Evolutionary conservation across 176 grass and related monocot genomes (phyloP).

Genomic region (Triticum turgidum): DNA sequence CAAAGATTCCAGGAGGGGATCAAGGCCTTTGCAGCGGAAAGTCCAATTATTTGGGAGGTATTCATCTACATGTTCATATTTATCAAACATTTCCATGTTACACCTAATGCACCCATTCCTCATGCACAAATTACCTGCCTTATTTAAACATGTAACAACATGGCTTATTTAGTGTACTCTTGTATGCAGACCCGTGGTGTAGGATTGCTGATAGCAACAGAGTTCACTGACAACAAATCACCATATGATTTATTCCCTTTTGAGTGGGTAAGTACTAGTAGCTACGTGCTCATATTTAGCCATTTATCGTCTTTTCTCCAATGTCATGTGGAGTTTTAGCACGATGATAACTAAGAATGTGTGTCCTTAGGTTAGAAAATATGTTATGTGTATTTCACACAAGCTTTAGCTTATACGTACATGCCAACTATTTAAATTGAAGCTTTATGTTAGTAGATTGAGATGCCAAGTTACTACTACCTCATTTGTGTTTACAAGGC

Average conservation of each 20-base stretch:
- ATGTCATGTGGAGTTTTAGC: background rate
- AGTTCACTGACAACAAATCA: constrained; percentile 87
- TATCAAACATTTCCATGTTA: background rate
- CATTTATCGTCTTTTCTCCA: background rate
- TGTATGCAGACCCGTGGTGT: constrained; percentile 75
- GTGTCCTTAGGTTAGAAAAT: no score
- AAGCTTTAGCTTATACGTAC: no score
- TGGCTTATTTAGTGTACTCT: background rate
- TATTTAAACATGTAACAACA: background rate
- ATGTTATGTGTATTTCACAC: no score
- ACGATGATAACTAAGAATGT: no score
- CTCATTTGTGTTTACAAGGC: no score
- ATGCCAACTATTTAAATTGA: no score
- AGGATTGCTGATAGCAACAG: constrained; percentile 80
- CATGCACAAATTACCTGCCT: no score
- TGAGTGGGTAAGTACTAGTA: constrained; percentile 66
- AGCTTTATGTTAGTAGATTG: no score
- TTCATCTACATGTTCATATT: background rate
- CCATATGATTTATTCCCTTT: constrained; percentile 66
- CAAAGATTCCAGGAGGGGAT: constrained; percentile 80
- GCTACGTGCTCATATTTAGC: no score
- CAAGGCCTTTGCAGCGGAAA: constrained; percentile 55
- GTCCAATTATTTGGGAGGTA: constrained; percentile 92
- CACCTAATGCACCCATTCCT: no score
- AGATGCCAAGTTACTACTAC: no score